These are phyloP conservation scores for Golubevia sp. DNA, from an alignment of 1,284 basidiomycete species.

Conservation along the genomic window DNA sequence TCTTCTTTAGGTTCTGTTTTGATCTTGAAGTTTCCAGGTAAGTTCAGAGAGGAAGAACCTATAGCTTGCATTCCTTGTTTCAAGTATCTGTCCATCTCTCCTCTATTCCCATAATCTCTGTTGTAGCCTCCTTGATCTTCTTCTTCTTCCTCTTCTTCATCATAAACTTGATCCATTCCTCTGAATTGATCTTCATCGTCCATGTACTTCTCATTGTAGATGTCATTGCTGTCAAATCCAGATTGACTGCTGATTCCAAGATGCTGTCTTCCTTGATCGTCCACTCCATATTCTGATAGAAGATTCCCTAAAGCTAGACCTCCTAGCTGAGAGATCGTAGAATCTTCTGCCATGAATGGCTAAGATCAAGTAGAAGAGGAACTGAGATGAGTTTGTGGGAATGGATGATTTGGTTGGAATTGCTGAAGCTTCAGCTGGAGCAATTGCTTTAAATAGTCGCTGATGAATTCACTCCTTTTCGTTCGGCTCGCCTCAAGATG, in stretches of 20 bases:
- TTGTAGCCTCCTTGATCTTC: too few species aligned
- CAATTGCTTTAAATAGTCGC: too few species aligned
- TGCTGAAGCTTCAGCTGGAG: too few species aligned
- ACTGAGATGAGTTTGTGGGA: neutral
- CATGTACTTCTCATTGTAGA: constrained; percentile 54
- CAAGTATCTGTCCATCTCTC: constrained; percentile 8
- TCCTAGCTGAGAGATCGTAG: constrained; percentile 46
- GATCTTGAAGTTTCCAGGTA: neutral
- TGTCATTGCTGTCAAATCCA: constrained; percentile 33
- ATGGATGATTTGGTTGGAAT: too few species aligned
- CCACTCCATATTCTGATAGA: constrained; percentile 52
- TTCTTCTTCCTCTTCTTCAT: constrained; percentile 6
- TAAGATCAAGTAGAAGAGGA: neutral
- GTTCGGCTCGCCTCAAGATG: too few species aligned
- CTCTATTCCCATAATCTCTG: neutral
- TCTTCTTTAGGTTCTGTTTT: constrained; percentile 45
- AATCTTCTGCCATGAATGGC: constrained; percentile 25
- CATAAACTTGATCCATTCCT: constrained; percentile 3
- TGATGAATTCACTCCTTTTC: too few species aligned
- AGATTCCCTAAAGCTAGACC: constrained; percentile 56
- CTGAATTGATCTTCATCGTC: constrained; percentile 46
- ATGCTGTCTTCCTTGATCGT: constrained; percentile 34
- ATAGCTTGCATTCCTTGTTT: constrained; percentile 5
- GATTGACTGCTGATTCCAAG: constrained; percentile 18
- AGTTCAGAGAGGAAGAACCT: neutral